Evolutionary conservation across 2,329 filamentous ascomycete genomes (phyloP), one percentile per base, ranked within the genome.

Genomic region (Cadophora sp.): DNA sequence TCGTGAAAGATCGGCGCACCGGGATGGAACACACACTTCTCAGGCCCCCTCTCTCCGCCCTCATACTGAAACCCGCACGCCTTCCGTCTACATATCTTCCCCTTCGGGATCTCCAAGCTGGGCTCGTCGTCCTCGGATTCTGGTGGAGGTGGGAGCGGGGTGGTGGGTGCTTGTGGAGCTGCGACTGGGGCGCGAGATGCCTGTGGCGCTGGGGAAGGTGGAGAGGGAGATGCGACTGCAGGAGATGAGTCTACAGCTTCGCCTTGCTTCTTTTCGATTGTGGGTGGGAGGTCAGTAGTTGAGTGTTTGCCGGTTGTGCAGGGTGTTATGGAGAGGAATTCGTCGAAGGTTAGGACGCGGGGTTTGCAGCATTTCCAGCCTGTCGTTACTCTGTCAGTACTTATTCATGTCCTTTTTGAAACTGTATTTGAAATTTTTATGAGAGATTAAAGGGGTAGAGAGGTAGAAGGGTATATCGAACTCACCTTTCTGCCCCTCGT

Each of bases 301-400:
- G 92, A 96, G 83, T 99, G 96, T 75, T 90, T 94, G 76, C 96
- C 96, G 14, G 90, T 92, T 30, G 96, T 97, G 85, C 96, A 99
- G 45, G 96, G 95, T 59, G 92, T 84, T 74, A 99, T 98, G 68
- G 84, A 80, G 80, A 99, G 92, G 84, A 99, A 99, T 82, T 99
- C 96, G 81, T 99, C 96, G 79, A 99, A 99, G 67, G 94, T 97
- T 75, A 99, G 85, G 75, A 98, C 94, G 76, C 96, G 91, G 66
- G 94, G 91, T 82, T 97, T 98, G 87, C 96, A 99, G 84, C 96
- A 99, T 83, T 97, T 96, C 95, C 96, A 98, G 77, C 96, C 95
- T 97, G 76, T 11, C 43, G 43, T 47, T 20, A 43, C 13, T 36
- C 3, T 24, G 3, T 64, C 59, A 66, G 59, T 20, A 58, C 62